Base-by-base conservation (phyloP, 805 yeast species). In the Kazachstania viticola region DNA sequence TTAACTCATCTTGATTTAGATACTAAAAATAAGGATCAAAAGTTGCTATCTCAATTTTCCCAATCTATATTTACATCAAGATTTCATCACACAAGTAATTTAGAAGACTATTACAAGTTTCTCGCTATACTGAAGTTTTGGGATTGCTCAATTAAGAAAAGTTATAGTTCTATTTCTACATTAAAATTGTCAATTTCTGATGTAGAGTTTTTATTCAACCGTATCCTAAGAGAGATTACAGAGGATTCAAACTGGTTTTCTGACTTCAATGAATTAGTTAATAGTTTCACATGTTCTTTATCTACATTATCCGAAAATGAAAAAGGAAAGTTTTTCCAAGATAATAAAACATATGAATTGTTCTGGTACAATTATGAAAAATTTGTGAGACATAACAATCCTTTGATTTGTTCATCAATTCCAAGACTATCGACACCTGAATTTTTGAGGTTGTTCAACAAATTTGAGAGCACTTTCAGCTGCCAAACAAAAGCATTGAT, bases 401-500 rank as follows among this genome's bases (percentile, higher is more conserved):
- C 39, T 3, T 25, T 46, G 4, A 31, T 37, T 4, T 44, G 45
- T 25, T 33, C 38, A 13, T 36, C 48, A 1, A 19, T 48, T 21
- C 48, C 54, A 3, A 33, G 21, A 9, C 17, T 48, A 16, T 22
- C 33, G 4, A 31, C 35, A 2, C 13, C 15, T 2, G n/a, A 24
- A 5, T 44, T 48, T 19, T 18, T 30, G 9, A 14, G 21, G 3
- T 18, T 32, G 4, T 41, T 42, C 17, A 17, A 29, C 9, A 33
- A 21, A 13, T 17, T 23, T 15, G 17, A 39, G 6, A 28, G 33
- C 1, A 13, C 13, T 1, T 25, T 43, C 21, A 39, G 41, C 6
- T 44, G 46, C 27, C 39, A 34, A 27, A 38, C 44, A 6, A 48
- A 48, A 30, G 25, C 46, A 6, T 31, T 30, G 14, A 27, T 45